Base-by-base conservation (phyloP, 768 basidiomycete genomes). In the Tremella yokohamensis region DNA sequence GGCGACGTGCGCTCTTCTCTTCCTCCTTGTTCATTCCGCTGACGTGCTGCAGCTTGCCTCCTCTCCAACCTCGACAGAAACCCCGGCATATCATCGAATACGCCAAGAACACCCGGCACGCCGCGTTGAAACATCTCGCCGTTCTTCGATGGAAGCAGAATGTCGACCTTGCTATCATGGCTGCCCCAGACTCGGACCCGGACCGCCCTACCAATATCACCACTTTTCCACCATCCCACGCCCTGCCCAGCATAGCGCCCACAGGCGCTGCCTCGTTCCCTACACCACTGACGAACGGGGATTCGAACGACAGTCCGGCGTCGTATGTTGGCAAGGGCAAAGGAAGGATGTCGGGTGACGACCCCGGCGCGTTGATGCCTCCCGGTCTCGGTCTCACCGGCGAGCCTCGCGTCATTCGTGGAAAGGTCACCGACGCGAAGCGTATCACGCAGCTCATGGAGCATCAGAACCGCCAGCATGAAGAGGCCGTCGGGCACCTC, bases 401-500 rank as follows among this genome's bases (percentile, higher is more conserved):
- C 20, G 45, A 52, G 25, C 45, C 34, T 3, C 40, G 34, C 20
- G 39, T 20, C 24, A 15, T 64, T 6, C 39, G 62, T 44, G 70
- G 70, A 0, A 65, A 65, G 40, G 68, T 72, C 3, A 67, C 70
- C 39, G 70, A 72, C 54, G 59, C 67, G 25, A 72, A 66, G 60
- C 49, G 70, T 25, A 62, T 72, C 39, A 51, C 61, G 29, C 58
- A 63, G 9, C 67, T 68, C 39, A 60, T 73, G 62, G 60, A 64
- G 18, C 66, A 73, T 62, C 68, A 70, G 40, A 73, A 73, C 64
- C 81, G 82, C 29, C 89, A 91, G 73, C 89, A 96, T 65, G 87
- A 88, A 51, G 81, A 83, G 40, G 83, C 84, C 13, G 82, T 90
- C 15, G 70, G 74, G 48, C 82, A 82, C 20, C 77, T 96, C 20